These are phyloP conservation scores for Leccinellum albellum DNA, from an alignment of 768 basidiomycete species.

Conservation along the genomic window DNA sequence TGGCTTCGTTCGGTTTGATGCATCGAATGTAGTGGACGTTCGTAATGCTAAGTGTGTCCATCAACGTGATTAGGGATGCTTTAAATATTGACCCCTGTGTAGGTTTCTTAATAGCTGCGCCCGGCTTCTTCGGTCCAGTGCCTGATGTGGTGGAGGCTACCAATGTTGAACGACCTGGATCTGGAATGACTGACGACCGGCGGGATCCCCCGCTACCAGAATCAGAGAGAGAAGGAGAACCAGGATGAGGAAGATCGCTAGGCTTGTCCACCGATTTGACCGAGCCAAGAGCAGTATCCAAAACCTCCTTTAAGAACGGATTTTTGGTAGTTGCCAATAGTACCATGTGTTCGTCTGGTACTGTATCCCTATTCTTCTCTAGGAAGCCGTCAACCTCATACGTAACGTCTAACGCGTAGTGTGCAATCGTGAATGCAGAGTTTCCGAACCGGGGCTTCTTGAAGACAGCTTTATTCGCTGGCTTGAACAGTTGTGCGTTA, in stretches of 20 bases:
- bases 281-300: constrained; percentile 83
- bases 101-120: constrained; percentile 78
- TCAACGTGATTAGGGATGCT: constrained; percentile 84
- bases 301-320: constrained; percentile 88
- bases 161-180: constrained; percentile 76
- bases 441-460: constrained; percentile 99
- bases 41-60: constrained; percentile 96
- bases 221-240: constrained; percentile 76
- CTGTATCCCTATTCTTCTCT: constrained; percentile 98
- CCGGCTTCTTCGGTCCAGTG: constrained; percentile 55
- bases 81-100: constrained; percentile 99
- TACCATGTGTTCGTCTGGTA: constrained; percentile 95
- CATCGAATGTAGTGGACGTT: constrained; percentile 99
- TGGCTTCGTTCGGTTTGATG: constrained; percentile 97
- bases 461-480: constrained; percentile 83
- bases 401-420: constrained; percentile 97
- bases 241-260: constrained; percentile 53
- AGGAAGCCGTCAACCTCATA: constrained; percentile 98
- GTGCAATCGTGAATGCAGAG: constrained; percentile 94
- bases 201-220: constrained; percentile 73
- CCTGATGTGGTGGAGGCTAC: constrained; percentile 46
- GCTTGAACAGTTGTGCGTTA: constrained; percentile 77
- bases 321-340: constrained; percentile 86
- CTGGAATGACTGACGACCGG: constrained; percentile 81
- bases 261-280: constrained; percentile 54